Percentiles rank a stretch among this genome's conserved stretches.
Evolutionary conservation across 2,329 filamentous ascomycete species (phyloP).

Genomic region (Thielaviopsis ethacetica): DNA sequence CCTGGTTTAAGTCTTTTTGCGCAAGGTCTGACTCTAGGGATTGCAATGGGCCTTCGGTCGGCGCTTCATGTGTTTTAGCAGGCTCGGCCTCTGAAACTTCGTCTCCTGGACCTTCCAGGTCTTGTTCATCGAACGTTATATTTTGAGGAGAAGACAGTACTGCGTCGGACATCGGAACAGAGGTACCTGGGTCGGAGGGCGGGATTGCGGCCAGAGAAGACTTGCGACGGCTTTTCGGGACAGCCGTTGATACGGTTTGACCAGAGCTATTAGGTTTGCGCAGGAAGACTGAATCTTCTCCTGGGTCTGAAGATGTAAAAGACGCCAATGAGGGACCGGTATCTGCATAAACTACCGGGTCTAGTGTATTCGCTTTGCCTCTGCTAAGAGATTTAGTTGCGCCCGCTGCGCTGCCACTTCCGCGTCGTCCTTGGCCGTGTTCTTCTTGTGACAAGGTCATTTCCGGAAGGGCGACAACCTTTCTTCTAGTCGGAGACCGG

Average conservation of each 20-base stretch:
- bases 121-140: neutral
- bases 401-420: neutral
- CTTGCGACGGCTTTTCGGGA: neutral
- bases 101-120: too few relatives aligned
- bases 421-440: neutral
- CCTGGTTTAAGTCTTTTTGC: too few relatives aligned
- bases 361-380: too few relatives aligned
- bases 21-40: too few relatives aligned
- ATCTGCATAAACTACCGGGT: too few relatives aligned
- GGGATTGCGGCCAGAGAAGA: neutral
- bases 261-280: neutral
- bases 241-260: neutral
- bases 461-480: neutral
- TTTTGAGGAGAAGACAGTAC: neutral
- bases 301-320: neutral
- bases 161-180: neutral
- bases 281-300: neutral
- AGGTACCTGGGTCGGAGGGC: neutral
- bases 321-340: neutral
- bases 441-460: neutral
- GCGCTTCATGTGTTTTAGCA: neutral
- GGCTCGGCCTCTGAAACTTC: neutral
- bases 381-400: neutral
- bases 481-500: neutral
- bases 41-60: too few relatives aligned